Conservation (phyloP, 2,329 filamentous ascomycete species). For the Pseudogymnoascus sp. region DNA sequence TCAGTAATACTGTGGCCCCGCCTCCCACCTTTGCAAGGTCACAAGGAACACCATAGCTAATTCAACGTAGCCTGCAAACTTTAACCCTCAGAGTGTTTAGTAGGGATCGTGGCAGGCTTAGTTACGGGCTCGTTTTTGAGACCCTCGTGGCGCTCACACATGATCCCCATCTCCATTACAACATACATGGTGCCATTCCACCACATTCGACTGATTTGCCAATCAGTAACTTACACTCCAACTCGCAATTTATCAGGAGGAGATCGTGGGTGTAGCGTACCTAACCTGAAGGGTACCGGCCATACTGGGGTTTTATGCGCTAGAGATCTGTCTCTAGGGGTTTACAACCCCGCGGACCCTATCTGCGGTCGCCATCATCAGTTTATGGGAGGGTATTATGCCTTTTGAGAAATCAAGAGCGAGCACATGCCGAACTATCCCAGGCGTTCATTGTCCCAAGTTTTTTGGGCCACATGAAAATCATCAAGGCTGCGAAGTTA, state of each 20-base stretch:
- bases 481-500: conserved; percentile 1
- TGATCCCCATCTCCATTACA: not conserved
- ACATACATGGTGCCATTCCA: not conserved
- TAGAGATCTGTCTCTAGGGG: not conserved
- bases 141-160: not conserved
- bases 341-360: not conserved
- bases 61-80: conserved; percentile 11
- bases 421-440: not conserved
- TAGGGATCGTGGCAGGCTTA: not conserved
- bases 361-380: not conserved
- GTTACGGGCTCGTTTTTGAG: not conserved
- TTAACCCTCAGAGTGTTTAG: conserved; percentile 12
- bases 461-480: not conserved
- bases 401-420: not conserved
- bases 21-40: not conserved
- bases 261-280: not conserved
- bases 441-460: not conserved
- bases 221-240: not conserved
- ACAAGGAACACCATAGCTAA: not conserved
- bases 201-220: not conserved
- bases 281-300: not conserved
- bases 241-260: not conserved
- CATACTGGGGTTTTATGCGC: not conserved
- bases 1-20: not conserved
- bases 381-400: not conserved